Evolutionary conservation across 768 basidiomycete genomes (phyloP).

Genomic region (Termitomyces titanicus): DNA sequence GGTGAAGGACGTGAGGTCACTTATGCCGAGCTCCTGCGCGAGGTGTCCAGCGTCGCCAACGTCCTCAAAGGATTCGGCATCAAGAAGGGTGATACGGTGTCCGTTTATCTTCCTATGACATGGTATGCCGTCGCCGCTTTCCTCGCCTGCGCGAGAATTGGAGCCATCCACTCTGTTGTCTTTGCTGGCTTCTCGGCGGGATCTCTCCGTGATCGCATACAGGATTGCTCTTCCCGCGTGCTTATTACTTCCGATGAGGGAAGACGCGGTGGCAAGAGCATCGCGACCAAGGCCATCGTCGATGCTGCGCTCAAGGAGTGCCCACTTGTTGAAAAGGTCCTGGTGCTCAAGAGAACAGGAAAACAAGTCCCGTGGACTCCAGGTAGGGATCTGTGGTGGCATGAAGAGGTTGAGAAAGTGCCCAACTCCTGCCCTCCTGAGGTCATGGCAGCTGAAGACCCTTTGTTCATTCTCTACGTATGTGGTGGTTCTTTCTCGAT

Average conservation of each 20-base stretch:
- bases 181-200: constrained; percentile 98
- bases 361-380: constrained; percentile 74
- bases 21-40: constrained; percentile 83
- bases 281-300: constrained; percentile 92
- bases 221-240: constrained; percentile 87
- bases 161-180: constrained; percentile 94
- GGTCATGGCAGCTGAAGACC: constrained; percentile 90
- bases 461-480: constrained; percentile 97
- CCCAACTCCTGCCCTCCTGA: constrained; percentile 86
- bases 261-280: constrained; percentile 87
- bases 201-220: constrained; percentile 86
- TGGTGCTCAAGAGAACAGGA: constrained; percentile 88
- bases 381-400: constrained; percentile 95
- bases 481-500: constrained; percentile 28
- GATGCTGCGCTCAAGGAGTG: constrained; percentile 86
- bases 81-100: constrained; percentile 93
- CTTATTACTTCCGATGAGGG: constrained; percentile 97
- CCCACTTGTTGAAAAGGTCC: constrained; percentile 83
- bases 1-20: constrained; percentile 71
- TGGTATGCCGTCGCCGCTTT: constrained; percentile 97
- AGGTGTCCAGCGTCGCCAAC: constrained; percentile 88
- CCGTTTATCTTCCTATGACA: constrained; percentile 91
- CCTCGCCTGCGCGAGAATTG: constrained; percentile 96
- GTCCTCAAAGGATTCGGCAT: constrained; percentile 87
- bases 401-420: constrained; percentile 84